phyloP scores from a whole-genome alignment of 169 alveolate genomes.

The Plasmodium vinckei region DNA sequence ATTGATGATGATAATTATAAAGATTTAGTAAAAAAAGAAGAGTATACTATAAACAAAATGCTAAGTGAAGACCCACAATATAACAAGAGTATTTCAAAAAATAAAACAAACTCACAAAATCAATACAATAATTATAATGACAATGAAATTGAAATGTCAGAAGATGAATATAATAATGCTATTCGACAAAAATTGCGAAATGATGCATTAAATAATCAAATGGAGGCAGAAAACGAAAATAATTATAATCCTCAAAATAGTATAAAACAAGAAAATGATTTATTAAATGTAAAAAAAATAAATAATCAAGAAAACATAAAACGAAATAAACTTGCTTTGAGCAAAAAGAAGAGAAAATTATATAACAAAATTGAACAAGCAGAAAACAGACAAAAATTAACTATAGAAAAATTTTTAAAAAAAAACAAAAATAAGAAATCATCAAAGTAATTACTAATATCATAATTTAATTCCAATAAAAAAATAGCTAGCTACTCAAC shows the following conservation, averaged over 20 bases:
- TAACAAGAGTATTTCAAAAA: not conserved
- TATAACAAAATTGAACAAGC: slow-evolving; percentile 31
- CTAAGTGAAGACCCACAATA: slow-evolving; percentile 11
- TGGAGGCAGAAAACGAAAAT: slow-evolving; percentile 54
- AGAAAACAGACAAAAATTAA: slow-evolving; percentile 28
- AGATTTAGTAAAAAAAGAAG: slow-evolving; percentile 63
- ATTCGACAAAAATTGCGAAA: slow-evolving; percentile 12
- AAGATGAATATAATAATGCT: slow-evolving; percentile 18
- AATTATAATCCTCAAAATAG: not conserved
- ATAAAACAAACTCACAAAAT: not conserved
- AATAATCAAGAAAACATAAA: slow-evolving; percentile 23
- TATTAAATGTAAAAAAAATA: not conserved
- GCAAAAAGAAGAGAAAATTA: slow-evolving; percentile 63
- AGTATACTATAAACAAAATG: slow-evolving; percentile 45
- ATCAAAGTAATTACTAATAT: no score
- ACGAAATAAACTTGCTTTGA: slow-evolving; percentile 42
- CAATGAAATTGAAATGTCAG: slow-evolving; percentile 16
- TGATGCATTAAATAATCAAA: slow-evolving; percentile 40
- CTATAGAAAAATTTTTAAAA: slow-evolving; percentile 39
- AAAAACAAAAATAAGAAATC: slow-evolving; percentile 3
- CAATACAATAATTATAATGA: not conserved
- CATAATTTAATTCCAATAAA: no score
- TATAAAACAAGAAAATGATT: not conserved
- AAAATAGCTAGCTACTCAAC: no score
- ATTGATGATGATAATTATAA: slow-evolving; percentile 71